Conservation (phyloP, 176 grass and related monocot genomes). For the Avena sativa region DNA sequence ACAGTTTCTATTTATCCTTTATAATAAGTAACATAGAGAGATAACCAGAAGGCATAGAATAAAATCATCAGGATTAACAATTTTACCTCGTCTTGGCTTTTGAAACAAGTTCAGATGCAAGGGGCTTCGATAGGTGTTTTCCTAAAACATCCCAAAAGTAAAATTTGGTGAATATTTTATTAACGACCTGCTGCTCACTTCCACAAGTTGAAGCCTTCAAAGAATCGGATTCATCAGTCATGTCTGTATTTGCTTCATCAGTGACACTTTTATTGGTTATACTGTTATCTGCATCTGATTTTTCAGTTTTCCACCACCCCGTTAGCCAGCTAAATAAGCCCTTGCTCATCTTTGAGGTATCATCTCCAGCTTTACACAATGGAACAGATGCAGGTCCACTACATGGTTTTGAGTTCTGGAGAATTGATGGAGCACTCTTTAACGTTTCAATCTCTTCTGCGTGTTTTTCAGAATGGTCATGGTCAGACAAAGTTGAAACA, state of each 20-base stretch:
- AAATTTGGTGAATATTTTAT: constrained; percentile 65
- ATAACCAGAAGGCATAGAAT: constrained; percentile 29
- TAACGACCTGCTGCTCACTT: constrained; percentile 38
- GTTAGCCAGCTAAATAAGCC: constrained; percentile 56
- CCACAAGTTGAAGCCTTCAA: constrained; percentile 47
- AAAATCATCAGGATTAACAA: constrained; percentile 25
- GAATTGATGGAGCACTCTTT: constrained; percentile 37
- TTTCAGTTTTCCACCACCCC: constrained; percentile 50
- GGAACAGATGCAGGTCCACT: constrained; percentile 38
- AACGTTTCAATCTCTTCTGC: not conserved
- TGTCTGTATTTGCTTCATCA: constrained; percentile 36
- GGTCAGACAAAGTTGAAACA: constrained; percentile 26
- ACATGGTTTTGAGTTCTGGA: constrained; percentile 35
- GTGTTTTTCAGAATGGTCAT: constrained; percentile 41
- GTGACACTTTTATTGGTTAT: constrained; percentile 25
- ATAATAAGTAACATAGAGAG: constrained; percentile 24
- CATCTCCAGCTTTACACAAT: constrained; percentile 45
- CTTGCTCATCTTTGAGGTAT: constrained; percentile 26
- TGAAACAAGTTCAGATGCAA: constrained; percentile 62
- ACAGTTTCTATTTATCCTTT: not conserved
- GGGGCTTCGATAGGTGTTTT: constrained; percentile 56
- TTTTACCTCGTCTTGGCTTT: constrained; percentile 74
- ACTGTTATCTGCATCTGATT: constrained; percentile 52
- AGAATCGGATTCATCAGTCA: constrained; percentile 37
- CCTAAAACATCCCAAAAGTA: constrained; percentile 66